These are phyloP conservation scores for Globisporangium camurandrum DNA, from an alignment of 352 stramenopile species.

Conservation along the genomic window DNA sequence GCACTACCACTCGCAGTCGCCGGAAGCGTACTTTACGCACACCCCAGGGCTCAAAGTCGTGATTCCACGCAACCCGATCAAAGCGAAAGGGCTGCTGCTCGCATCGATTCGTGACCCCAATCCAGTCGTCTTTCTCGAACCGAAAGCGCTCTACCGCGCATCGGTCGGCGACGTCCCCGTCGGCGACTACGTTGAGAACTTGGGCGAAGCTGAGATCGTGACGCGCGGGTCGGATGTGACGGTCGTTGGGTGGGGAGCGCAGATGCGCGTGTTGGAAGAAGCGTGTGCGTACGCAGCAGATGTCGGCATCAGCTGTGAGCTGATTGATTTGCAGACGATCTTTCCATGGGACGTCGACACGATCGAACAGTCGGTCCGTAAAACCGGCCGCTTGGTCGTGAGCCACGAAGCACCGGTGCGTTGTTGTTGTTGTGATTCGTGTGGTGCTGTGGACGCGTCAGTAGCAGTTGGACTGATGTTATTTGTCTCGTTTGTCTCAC, in stretches of 20 bases:
- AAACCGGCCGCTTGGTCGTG: slow-evolving; percentile 95
- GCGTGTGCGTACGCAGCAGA: slow-evolving; percentile 85
- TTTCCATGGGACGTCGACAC: slow-evolving; percentile 95
- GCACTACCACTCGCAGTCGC: slow-evolving; percentile 94
- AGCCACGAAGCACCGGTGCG: slow-evolving; percentile 94
- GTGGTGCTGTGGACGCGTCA: too few species aligned
- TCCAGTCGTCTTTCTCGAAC: slow-evolving; percentile 96
- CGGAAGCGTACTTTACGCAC: slow-evolving; percentile 96
- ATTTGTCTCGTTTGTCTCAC: slow-evolving; percentile 3
- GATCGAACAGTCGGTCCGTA: slow-evolving; percentile 93
- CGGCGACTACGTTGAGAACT: slow-evolving; percentile 91
- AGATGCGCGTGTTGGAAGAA: slow-evolving; percentile 82
- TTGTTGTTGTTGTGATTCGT: slow-evolving; percentile 11
- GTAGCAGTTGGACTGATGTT: too few species aligned
- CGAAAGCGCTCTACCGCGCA: slow-evolving; percentile 96
- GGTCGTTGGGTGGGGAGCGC: slow-evolving; percentile 91
- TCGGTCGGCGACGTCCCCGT: slow-evolving; percentile 94
- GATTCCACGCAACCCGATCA: slow-evolving; percentile 90
- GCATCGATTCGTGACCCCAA: slow-evolving; percentile 95
- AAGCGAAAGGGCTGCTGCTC: slow-evolving; percentile 96
- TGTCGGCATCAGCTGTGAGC: slow-evolving; percentile 93
- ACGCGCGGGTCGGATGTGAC: slow-evolving; percentile 91
- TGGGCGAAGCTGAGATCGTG: slow-evolving; percentile 94
- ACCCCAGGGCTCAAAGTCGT: slow-evolving; percentile 97
- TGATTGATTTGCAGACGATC: slow-evolving; percentile 98